phyloP scores from a whole-genome alignment of 331 rosid species.

The Malus hybrid region DNA sequence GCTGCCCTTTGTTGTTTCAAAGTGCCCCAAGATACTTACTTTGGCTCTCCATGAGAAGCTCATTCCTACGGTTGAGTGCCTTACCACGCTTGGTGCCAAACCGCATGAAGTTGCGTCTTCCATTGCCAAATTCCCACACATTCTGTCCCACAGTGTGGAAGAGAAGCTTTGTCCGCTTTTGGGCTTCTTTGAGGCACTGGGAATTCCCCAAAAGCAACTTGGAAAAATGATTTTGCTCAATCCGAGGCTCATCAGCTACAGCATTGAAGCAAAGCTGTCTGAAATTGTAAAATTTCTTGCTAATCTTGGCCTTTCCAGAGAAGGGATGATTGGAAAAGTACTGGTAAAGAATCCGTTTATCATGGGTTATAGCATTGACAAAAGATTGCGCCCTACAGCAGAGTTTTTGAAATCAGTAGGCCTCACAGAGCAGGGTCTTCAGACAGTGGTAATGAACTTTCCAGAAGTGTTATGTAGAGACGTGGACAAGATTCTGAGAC shows the following conservation, averaged over 20 bases:
- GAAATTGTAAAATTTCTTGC: conserved; percentile 66
- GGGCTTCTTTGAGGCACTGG: conserved; percentile 80
- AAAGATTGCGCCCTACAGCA: conserved; percentile 62
- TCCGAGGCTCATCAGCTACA: conserved; percentile 89
- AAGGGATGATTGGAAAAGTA: conserved; percentile 75
- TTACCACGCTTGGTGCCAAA: conserved; percentile 56
- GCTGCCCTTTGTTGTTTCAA: conserved; percentile 64
- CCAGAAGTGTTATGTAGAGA: conserved; percentile 80
- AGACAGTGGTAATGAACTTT: conserved; percentile 50
- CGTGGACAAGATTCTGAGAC: conserved; percentile 56
- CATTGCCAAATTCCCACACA: conserved; percentile 69
- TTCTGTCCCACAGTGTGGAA: conserved; percentile 72
- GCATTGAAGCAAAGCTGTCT: conserved; percentile 66
- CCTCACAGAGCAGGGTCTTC: conserved; percentile 52
- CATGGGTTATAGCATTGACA: conserved; percentile 85
- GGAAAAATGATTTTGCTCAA: conserved; percentile 74
- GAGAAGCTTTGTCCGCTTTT: conserved; percentile 92
- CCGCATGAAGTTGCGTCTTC: conserved; percentile 69
- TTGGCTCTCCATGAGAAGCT: conserved; percentile 77
- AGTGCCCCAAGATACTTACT: conserved; percentile 76
- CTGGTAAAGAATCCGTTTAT: conserved; percentile 65
- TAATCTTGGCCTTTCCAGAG: conserved; percentile 60
- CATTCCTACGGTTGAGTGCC: conserved; percentile 78
- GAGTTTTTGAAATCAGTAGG: conserved; percentile 64
- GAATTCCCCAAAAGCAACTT: conserved; percentile 67